These are phyloP conservation scores for Gentiana macrophylla DNA, from an alignment of 257 asterid genomes.

Conservation along the genomic window DNA sequence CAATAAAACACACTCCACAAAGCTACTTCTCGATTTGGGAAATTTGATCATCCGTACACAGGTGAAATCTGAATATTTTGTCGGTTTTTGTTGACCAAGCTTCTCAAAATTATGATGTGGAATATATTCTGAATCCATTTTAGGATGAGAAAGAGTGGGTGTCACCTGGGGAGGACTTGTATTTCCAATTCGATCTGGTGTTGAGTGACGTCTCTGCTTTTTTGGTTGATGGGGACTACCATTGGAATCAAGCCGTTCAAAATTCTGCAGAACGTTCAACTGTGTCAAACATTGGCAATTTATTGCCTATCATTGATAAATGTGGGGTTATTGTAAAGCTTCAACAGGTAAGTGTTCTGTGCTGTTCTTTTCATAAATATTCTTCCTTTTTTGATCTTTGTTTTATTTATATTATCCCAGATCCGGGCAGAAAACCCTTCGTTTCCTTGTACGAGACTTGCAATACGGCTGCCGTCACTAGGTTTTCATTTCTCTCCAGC, in stretches of 20 bases:
- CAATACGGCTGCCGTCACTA: slow-evolving; percentile 79
- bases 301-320: slow-evolving; percentile 79
- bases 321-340: slow-evolving; percentile 88
- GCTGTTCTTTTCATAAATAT: no score
- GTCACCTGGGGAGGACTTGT: slow-evolving; percentile 70
- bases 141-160: slow-evolving; percentile 65
- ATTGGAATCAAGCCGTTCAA: slow-evolving; percentile 50
- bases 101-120: slow-evolving; percentile 1
- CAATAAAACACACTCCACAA: slow-evolving; percentile 64
- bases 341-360: slow-evolving; percentile 64
- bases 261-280: slow-evolving; percentile 27
- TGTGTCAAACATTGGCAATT: slow-evolving; percentile 31
- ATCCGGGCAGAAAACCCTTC: slow-evolving; percentile 64
- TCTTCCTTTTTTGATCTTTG: neutral
- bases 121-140: slow-evolving; percentile 14
- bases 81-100: neutral
- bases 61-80: slow-evolving; percentile 30
- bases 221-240: slow-evolving; percentile 87
- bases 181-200: slow-evolving; percentile 79
- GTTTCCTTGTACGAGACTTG: slow-evolving; percentile 72
- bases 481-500: slow-evolving; percentile 94
- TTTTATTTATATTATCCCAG: slow-evolving; percentile 32
- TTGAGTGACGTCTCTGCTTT: slow-evolving; percentile 94
- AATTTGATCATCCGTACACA: slow-evolving; percentile 72
- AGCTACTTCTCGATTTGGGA: slow-evolving; percentile 96